phyloP scores from a whole-genome alignment of 208 protist species.

The Acanthamoeba triangularis region DNA sequence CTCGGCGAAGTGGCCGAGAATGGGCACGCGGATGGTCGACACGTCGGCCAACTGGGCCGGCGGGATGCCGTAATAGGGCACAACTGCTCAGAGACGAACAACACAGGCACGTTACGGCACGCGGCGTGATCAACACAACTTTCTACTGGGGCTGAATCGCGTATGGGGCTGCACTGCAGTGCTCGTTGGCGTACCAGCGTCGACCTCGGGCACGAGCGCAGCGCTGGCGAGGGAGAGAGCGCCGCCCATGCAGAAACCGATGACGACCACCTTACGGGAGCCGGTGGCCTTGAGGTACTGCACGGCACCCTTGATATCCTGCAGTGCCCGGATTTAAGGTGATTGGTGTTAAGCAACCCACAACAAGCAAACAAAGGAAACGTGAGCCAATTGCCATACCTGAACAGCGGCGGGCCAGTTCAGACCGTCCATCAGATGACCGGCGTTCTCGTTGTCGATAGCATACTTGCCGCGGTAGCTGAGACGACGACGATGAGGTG shows the following conservation, averaged over 20 bases:
- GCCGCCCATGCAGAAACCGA: conserved; percentile 70
- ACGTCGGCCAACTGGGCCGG: conserved; percentile 49
- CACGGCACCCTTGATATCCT: conserved; percentile 39
- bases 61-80: conserved; percentile 60
- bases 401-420: conserved; percentile 23
- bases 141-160: no score
- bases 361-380: no score
- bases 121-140: no score
- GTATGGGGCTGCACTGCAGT: background rate
- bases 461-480: conserved; percentile 49
- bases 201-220: conserved; percentile 7
- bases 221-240: conserved; percentile 35
- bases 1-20: conserved; percentile 46
- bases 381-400: background rate
- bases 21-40: conserved; percentile 22
- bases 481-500: background rate
- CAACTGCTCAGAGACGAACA: background rate
- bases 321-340: background rate
- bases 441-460: conserved; percentile 45
- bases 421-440: conserved; percentile 51
- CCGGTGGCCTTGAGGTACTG: conserved; percentile 34
- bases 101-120: background rate
- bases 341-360: no score
- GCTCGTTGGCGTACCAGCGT: background rate
- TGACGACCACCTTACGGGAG: conserved; percentile 61